Base-by-base conservation (phyloP, 805 yeast species). In the Saccharomycopsis sp. region DNA sequence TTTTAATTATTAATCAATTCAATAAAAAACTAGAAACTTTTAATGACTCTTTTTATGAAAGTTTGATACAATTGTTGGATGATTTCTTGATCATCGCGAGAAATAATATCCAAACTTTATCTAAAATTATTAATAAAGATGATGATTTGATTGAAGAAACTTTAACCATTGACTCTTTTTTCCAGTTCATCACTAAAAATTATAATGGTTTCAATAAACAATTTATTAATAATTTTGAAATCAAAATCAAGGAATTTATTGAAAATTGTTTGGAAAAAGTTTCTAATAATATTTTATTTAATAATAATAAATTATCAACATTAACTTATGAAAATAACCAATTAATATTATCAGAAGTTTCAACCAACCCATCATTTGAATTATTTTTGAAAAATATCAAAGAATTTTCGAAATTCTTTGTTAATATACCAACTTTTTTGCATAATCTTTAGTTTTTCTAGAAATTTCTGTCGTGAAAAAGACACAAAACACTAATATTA, bases 371-470 rank as follows among this genome's bases (percentile, higher is more conserved):
- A 19, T 33, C 26, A 33, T 27, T n/a, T 29, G 40, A 31, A 40
- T 23, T n/a, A 21, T 44, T 8, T 29, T 40, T 21, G 34, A 40
- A 10, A 44, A 30, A 30, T 36, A 32, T 13, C 39, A 44, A 5
- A n/a, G n/a, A n/a, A n/a, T n/a, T n/a, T n/a, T n/a, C n/a, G n/a
- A n/a, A n/a, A n/a, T n/a, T n/a, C n/a, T n/a, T n/a, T n/a, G n/a
- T n/a, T n/a, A n/a, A n/a, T n/a, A n/a, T n/a, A n/a, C n/a, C n/a
- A n/a, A n/a, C n/a, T n/a, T n/a, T n/a, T n/a, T n/a, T n/a, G n/a
- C n/a, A n/a, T n/a, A n/a, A n/a, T n/a, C n/a, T n/a, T n/a, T n/a
- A n/a, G n/a, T n/a, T n/a, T n/a, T n/a, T n/a, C n/a, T n/a, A n/a
- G n/a, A n/a, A n/a, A n/a, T n/a, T n/a, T n/a, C n/a, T n/a, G n/a